Percentiles rank a stretch among this genome's conserved stretches.
Evolutionary conservation across 371 early-diverging fungal species (phyloP).

Genomic region (Mycotypha africana): DNA sequence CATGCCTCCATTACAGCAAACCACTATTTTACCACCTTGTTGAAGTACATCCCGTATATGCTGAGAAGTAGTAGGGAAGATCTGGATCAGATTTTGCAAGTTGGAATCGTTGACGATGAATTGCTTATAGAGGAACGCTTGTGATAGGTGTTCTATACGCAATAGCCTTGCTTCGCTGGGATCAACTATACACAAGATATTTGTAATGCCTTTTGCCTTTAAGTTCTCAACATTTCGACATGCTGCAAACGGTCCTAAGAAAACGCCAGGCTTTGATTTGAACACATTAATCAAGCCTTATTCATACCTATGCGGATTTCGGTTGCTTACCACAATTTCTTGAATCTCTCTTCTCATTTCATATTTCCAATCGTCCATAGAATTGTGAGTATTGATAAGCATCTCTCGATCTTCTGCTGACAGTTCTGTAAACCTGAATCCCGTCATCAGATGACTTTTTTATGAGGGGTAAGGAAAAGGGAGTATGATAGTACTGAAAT

Average conservation of each 20-base stretch:
- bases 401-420: not conserved
- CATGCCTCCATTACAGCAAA: conserved; percentile 86
- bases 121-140: conserved; percentile 23
- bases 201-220: conserved; percentile 57
- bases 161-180: conserved; percentile 47
- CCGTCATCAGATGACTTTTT: too few species aligned
- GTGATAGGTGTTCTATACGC: conserved; percentile 15
- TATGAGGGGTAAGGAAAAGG: too few species aligned
- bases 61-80: conserved; percentile 57
- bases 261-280: conserved; percentile 53
- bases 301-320: not conserved
- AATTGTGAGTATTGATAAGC: conserved; percentile 13
- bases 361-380: conserved; percentile 62
- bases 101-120: conserved; percentile 60
- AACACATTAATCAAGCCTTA: not conserved
- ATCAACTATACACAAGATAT: conserved; percentile 73
- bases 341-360: conserved; percentile 83
- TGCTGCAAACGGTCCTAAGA: conserved; percentile 74
- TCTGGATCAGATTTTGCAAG: conserved; percentile 71
- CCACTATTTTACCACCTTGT: conserved; percentile 60
- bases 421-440: too few species aligned
- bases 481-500: too few species aligned
- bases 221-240: conserved; percentile 56
- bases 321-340: conserved; percentile 57
- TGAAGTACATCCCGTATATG: conserved; percentile 54